Evolutionary conservation across 495 filamentous ascomycete species (phyloP).

Genomic region (Neurospora sp.): DNA sequence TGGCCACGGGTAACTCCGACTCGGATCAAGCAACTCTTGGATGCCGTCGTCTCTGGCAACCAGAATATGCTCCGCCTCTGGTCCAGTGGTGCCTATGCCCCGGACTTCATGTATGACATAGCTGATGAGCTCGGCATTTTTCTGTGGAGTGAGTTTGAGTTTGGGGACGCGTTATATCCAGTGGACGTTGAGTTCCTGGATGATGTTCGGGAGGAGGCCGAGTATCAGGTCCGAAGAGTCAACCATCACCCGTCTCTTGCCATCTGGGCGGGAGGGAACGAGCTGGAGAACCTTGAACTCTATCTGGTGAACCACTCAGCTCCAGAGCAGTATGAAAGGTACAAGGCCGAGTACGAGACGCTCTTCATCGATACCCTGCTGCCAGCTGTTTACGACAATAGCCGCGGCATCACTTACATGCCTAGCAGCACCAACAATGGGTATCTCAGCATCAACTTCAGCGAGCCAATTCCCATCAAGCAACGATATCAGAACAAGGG

Average conservation of each 20-base stretch:
- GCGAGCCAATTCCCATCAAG: constrained; percentile 45
- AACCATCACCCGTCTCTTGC: constrained; percentile 63
- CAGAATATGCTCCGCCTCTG: constrained; percentile 66
- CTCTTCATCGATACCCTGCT: constrained; percentile 53
- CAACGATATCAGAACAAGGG: constrained; percentile 53
- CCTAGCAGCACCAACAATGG: constrained; percentile 60
- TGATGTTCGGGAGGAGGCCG: constrained; percentile 47
- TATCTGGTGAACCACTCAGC: constrained; percentile 31
- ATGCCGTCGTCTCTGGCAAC: constrained; percentile 46
- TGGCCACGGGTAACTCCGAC: constrained; percentile 52
- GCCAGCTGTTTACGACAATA: constrained; percentile 53
- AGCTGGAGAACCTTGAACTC: constrained; percentile 51
- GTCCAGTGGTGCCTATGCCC: constrained; percentile 53
- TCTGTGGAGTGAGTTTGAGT: constrained; percentile 61
- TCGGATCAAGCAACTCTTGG: constrained; percentile 45
- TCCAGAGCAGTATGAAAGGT: constrained; percentile 34
- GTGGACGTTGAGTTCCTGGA: constrained; percentile 46
- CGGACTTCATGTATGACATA: constrained; percentile 60
- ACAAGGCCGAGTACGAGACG: constrained; percentile 48
- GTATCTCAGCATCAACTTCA: constrained; percentile 48
- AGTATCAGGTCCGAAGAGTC: constrained; percentile 52
- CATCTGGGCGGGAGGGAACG: constrained; percentile 59
- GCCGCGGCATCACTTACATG: constrained; percentile 56
- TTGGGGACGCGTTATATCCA: constrained; percentile 54
- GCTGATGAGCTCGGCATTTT: constrained; percentile 57